Evolutionary conservation across 306 rosid species (phyloP).

Genomic region (Gynostemma pentaphyllum): DNA sequence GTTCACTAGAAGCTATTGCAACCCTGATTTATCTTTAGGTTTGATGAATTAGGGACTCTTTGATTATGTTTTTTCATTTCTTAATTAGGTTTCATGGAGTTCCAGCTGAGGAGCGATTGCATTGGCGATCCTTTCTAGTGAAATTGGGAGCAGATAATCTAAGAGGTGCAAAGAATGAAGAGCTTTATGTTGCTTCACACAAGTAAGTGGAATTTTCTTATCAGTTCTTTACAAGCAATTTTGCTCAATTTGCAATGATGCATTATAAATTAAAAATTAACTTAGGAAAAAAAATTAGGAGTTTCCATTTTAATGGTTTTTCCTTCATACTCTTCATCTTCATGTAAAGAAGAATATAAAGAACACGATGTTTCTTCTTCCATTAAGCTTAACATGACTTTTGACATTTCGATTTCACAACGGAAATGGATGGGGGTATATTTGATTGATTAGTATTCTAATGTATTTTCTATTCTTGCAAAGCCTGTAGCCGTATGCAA

Average conservation of each 20-base stretch:
- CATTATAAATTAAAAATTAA: not conserved
- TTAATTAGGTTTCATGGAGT: slow-evolving; percentile 77
- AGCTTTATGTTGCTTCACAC: slow-evolving; percentile 91
- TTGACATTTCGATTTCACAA: not conserved
- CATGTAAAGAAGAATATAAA: not conserved
- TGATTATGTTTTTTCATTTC: not conserved
- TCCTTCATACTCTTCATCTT: not conserved
- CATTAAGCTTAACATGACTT: not conserved
- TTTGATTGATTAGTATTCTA: not conserved
- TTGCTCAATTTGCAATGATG: not conserved
- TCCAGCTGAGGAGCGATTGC: slow-evolving; percentile 85
- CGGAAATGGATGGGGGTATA: not conserved
- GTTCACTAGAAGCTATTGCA: not conserved
- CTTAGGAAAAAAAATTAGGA: too few species aligned
- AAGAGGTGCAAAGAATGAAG: slow-evolving; percentile 79
- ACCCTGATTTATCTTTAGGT: not conserved
- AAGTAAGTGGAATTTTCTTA: slow-evolving; percentile 39
- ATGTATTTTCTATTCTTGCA: not conserved
- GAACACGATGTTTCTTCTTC: not conserved
- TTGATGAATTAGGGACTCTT: not conserved
- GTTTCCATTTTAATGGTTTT: not conserved
- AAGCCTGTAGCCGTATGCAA: not conserved
- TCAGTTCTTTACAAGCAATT: not conserved
- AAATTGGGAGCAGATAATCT: slow-evolving; percentile 96
- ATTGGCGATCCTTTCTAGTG: slow-evolving; percentile 92